Evolutionary conservation across 345 rosid species (phyloP).

Genomic region (Capsella bursapastoris): DNA sequence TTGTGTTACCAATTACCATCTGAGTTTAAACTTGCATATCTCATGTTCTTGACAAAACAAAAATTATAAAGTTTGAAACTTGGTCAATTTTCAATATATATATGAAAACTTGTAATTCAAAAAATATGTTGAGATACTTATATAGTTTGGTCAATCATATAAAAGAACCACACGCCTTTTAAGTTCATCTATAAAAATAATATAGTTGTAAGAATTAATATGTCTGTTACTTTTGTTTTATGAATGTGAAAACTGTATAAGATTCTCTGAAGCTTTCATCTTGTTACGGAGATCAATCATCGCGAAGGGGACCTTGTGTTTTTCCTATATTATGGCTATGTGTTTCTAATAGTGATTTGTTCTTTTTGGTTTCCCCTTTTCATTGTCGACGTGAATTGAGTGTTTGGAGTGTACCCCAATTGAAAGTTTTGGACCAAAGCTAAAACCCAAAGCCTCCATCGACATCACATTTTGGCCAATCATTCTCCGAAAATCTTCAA

Average conservation of each 20-base stretch:
- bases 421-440: constrained; percentile 41
- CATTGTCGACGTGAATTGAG: constrained; percentile 38
- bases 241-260: constrained; percentile 14
- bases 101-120: background rate
- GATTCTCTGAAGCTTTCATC: constrained; percentile 9
- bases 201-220: background rate
- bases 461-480: constrained; percentile 37
- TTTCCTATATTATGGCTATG: constrained; percentile 5
- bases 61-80: background rate
- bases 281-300: constrained; percentile 24
- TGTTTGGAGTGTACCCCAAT: constrained; percentile 29
- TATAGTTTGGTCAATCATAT: background rate
- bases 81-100: background rate
- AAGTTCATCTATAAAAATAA: background rate
- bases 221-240: constrained; percentile 10
- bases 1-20: background rate
- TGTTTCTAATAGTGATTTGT: constrained; percentile 24
- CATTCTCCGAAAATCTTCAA: constrained; percentile 25
- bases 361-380: constrained; percentile 30
- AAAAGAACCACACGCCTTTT: background rate
- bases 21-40: background rate
- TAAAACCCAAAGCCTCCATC: constrained; percentile 34
- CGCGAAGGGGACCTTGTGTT: constrained; percentile 1
- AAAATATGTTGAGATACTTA: background rate
- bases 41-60: background rate